Conservation (phyloP, 2,329 filamentous ascomycete genomes). For the Knoxdaviesia capensis region DNA sequence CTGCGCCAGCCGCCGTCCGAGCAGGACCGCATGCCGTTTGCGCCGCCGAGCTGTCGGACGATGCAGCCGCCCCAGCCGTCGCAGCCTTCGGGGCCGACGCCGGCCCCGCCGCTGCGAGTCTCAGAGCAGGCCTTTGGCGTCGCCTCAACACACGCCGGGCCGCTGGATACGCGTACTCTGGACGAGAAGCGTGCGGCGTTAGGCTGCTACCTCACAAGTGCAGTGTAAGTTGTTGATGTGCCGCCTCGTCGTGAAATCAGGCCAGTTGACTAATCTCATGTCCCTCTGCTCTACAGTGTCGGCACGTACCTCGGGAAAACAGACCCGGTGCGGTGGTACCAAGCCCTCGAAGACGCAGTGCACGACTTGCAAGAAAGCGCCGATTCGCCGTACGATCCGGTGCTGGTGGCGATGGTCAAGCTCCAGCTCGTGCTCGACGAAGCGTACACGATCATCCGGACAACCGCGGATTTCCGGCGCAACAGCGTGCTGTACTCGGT, state of each 20-base stretch:
- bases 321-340: no score
- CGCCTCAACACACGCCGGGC: no score
- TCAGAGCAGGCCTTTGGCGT: not conserved
- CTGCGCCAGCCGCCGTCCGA: no score
- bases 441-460: not conserved
- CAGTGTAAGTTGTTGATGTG: slow-evolving; percentile 6
- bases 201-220: slow-evolving; percentile 6
- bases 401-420: slow-evolving; percentile 2
- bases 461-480: no score
- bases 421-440: slow-evolving; percentile 3
- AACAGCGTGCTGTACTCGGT: no score
- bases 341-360: not conserved
- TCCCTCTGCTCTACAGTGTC: no score
- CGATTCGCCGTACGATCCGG: slow-evolving; percentile 1
- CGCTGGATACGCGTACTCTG: not conserved
- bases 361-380: slow-evolving; percentile 7
- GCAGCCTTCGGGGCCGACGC: no score
- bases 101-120: no score
- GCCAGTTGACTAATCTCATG: not conserved
- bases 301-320: no score
- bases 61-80: no score
- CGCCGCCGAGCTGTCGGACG: not conserved
- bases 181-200: slow-evolving; percentile 4
- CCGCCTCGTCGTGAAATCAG: not conserved
- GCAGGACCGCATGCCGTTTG: slow-evolving; percentile 3